phyloP scores from a whole-genome alignment of 345 rosid species.

The Citrus sp. region DNA sequence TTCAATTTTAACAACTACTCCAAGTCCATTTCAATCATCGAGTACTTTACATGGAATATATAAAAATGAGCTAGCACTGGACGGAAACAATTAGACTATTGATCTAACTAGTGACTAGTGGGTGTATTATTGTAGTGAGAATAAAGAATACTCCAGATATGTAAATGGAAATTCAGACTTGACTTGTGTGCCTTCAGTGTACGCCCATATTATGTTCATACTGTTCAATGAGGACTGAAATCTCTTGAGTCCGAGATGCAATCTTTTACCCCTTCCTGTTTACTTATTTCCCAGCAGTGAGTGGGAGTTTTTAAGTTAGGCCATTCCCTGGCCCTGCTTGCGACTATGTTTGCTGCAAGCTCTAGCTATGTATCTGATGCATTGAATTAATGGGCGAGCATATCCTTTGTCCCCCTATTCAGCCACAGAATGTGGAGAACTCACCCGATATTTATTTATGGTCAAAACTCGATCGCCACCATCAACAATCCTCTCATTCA shows the following conservation, averaged over 20 bases:
- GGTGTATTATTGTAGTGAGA: too few species aligned
- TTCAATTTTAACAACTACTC: constrained; percentile 12
- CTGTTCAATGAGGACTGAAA: not conserved
- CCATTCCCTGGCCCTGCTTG: constrained; percentile 18
- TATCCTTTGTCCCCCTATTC: not conserved
- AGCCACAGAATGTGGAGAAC: not conserved
- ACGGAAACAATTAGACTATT: not conserved
- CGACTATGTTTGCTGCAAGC: constrained; percentile 8
- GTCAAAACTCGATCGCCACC: not conserved
- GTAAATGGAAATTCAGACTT: too few species aligned
- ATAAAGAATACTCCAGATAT: too few species aligned
- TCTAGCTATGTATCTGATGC: not conserved
- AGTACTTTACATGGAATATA: not conserved
- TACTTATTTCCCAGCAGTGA: constrained; percentile 13
- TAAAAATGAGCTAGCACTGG: not conserved
- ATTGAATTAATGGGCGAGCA: constrained; percentile 23
- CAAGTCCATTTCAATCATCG: not conserved
- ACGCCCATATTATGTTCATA: not conserved
- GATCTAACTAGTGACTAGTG: too few species aligned
- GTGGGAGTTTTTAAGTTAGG: constrained; percentile 14
- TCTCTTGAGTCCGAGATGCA: not conserved
- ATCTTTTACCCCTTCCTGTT: not conserved
- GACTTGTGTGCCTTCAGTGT: too few species aligned
- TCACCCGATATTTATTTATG: not conserved
- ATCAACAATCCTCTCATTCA: not conserved